Percentiles rank a stretch among this genome's conserved stretches.
Evolutionary conservation across 2,329 filamentous ascomycete species (phyloP).

Genomic region (Mycosphaerella arachidis): DNA sequence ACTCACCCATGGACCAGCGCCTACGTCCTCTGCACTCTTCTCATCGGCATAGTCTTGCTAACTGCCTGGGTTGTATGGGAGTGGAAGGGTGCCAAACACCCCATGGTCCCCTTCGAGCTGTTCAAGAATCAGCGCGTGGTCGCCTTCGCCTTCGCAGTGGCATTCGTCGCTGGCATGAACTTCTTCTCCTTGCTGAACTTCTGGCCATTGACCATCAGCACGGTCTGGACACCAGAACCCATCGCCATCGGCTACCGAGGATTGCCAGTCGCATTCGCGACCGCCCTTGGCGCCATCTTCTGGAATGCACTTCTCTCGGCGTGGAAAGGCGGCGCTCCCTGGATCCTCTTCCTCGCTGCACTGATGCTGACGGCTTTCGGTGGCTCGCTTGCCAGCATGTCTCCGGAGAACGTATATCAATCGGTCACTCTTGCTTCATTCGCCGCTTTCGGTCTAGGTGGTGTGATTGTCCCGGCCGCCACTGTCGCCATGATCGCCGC

Average conservation of each 20-base stretch:
- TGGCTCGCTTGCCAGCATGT: conserved; percentile 58
- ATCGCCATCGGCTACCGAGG: conserved; percentile 58
- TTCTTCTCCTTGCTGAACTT: conserved; percentile 47
- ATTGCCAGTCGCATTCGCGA: conserved; percentile 58
- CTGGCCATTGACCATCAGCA: conserved; percentile 60
- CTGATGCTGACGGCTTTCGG: conserved; percentile 23
- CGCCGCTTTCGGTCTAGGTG: conserved; percentile 37
- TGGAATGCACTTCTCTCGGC: conserved; percentile 54
- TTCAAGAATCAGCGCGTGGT: conserved; percentile 31
- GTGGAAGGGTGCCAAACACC: conserved; percentile 35
- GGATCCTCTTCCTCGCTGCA: conserved; percentile 48
- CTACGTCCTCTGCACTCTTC: conserved; percentile 35
- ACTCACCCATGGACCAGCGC: conserved; percentile 37
- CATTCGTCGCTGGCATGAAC: conserved; percentile 34
- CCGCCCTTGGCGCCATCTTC: conserved; percentile 54
- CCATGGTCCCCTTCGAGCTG: conserved; percentile 37
- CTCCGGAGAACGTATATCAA: conserved; percentile 32
- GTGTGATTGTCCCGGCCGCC: conserved; percentile 29
- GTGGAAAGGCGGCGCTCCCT: conserved; percentile 55
- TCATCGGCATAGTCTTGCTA: conserved; percentile 36
- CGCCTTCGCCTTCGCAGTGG: conserved; percentile 33
- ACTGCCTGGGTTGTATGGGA: conserved; percentile 36
- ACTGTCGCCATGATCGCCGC: conserved; percentile 30
- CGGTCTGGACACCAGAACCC: conserved; percentile 60
- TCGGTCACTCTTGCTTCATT: conserved; percentile 26